Evolutionary conservation across 495 filamentous ascomycete genomes (phyloP).

Genomic region (Penicillium malachiteum): DNA sequence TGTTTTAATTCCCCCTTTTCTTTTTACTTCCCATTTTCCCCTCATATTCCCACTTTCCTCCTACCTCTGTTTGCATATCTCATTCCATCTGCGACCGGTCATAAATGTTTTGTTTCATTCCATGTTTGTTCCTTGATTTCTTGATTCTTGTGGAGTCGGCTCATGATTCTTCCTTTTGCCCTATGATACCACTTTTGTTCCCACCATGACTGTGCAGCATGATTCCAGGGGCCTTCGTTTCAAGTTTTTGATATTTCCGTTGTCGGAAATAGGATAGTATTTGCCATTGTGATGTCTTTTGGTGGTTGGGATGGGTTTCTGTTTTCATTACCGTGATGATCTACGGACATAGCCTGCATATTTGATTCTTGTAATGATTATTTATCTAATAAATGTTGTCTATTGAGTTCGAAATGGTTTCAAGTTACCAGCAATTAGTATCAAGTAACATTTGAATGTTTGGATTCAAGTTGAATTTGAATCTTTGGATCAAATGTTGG

Average conservation of each 20-base stretch:
- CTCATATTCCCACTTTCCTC: too few species aligned
- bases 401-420: too few species aligned
- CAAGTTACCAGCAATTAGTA: too few species aligned
- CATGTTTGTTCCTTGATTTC: conserved; percentile 2
- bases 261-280: conserved; percentile 17
- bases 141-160: conserved; percentile 8
- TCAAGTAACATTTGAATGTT: too few species aligned
- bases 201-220: conserved; percentile 42
- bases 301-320: neutral
- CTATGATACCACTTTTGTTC: conserved; percentile 50
- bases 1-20: conserved; percentile 5
- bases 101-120: conserved; percentile 9
- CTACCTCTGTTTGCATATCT: neutral
- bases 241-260: conserved; percentile 21
- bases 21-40: conserved; percentile 2
- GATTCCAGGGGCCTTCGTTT: conserved; percentile 38
- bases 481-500: too few species aligned
- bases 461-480: too few species aligned
- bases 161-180: conserved; percentile 15
- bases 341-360: conserved; percentile 13
- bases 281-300: neutral
- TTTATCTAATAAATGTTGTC: neutral
- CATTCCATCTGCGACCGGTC: neutral
- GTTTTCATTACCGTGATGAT: conserved; percentile 7
- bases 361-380: conserved; percentile 8